phyloP scores from a whole-genome alignment of 2,329 filamentous ascomycete genomes.

The Knufia fluminis region DNA sequence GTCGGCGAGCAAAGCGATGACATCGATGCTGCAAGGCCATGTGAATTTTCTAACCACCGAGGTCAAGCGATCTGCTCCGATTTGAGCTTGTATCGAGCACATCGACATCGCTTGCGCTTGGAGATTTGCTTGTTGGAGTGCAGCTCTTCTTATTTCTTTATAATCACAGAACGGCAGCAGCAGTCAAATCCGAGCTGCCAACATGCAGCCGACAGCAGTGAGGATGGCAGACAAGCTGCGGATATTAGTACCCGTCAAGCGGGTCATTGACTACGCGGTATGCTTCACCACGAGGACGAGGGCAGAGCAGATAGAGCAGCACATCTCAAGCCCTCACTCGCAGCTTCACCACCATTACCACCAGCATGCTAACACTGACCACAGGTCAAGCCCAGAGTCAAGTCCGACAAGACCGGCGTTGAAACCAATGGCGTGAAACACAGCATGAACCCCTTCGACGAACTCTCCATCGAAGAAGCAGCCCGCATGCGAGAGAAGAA shows the following conservation, averaged over 20 bases:
- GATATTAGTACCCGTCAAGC: conserved; percentile 72
- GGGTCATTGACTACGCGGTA: conserved; percentile 82
- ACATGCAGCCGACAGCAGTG: conserved; percentile 5
- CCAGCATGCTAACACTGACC: not conserved
- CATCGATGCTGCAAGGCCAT: not conserved
- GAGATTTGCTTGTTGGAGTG: not conserved
- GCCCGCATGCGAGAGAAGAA: conserved; percentile 86
- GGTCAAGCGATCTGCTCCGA: not conserved
- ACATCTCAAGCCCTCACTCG: not conserved
- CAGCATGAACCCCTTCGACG: conserved; percentile 98
- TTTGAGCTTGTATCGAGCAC: not conserved
- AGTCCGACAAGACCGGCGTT: conserved; percentile 69
- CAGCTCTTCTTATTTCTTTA: not conserved
- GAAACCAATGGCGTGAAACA: conserved; percentile 92
- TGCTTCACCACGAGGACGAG: conserved; percentile 27
- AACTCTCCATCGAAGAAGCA: conserved; percentile 93
- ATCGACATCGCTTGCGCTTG: not conserved
- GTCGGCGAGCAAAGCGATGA: too few species aligned
- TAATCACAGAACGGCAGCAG: not conserved
- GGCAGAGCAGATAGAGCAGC: not conserved
- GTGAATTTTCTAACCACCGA: not conserved
- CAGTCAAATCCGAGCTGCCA: not conserved
- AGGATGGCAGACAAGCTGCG: conserved; percentile 45
- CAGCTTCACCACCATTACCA: too few species aligned
- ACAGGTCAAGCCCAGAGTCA: conserved; percentile 61